Conservation (phyloP, 2,329 filamentous ascomycete species). For the Pseudopithomyces maydicus region DNA sequence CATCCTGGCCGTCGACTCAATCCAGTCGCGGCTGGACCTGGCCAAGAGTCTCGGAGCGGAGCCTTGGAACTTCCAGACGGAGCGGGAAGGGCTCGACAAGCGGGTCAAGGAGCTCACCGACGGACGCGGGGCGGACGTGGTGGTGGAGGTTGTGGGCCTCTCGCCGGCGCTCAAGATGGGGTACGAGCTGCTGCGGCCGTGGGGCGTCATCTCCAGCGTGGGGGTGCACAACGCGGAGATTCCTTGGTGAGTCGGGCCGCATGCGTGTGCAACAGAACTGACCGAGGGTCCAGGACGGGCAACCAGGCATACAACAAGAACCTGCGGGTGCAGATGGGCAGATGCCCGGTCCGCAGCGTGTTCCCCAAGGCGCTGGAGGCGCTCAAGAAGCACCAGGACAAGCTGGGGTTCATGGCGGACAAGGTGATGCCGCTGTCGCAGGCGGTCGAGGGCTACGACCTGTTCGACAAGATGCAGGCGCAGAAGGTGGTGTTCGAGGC, state of each 20-base stretch:
- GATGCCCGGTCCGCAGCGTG: slow-evolving; percentile 57
- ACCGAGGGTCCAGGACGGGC: not conserved
- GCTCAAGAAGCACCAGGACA: slow-evolving; percentile 55
- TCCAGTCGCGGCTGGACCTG: slow-evolving; percentile 74
- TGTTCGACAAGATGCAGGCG: slow-evolving; percentile 60
- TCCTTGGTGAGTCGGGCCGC: slow-evolving; percentile 50
- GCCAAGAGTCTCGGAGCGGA: slow-evolving; percentile 79
- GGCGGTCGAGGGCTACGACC: slow-evolving; percentile 57
- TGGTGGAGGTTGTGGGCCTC: slow-evolving; percentile 64
- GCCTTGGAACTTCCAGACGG: slow-evolving; percentile 76
- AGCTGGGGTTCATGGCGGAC: slow-evolving; percentile 59
- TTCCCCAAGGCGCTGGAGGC: slow-evolving; percentile 54
- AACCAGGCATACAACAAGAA: slow-evolving; percentile 56
- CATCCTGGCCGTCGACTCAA: slow-evolving; percentile 78
- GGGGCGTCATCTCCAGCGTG: slow-evolving; percentile 54
- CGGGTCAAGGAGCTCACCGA: slow-evolving; percentile 76
- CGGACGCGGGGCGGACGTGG: slow-evolving; percentile 82
- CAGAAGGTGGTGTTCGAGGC: slow-evolving; percentile 59
- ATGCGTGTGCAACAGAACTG: not conserved
- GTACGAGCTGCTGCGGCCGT: slow-evolving; percentile 56
- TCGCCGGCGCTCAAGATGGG: slow-evolving; percentile 54
- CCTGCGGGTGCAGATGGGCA: slow-evolving; percentile 55
- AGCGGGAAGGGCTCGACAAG: slow-evolving; percentile 67
- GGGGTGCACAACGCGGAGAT: slow-evolving; percentile 57
- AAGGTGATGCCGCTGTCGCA: slow-evolving; percentile 58